Percentiles rank a stretch among this genome's conserved stretches.
phyloP scores from a whole-genome alignment of 2,329 filamentous ascomycete species.

The Tolypocladium ovalisporum region DNA sequence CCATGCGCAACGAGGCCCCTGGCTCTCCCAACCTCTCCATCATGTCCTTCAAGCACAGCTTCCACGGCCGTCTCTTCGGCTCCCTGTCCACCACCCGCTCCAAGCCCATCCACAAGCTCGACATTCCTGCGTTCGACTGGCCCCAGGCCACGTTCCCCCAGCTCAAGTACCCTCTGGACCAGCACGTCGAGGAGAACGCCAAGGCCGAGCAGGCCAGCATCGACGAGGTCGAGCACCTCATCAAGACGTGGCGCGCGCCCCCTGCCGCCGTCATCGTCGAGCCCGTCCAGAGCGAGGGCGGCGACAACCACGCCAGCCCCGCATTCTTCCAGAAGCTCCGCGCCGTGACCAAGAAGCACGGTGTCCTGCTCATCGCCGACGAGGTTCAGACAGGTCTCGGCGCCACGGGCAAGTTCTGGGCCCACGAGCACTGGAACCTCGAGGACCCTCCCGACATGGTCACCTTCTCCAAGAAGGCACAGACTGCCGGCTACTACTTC shows the following conservation, averaged over 20 bases:
- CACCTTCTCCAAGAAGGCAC: slow-evolving; percentile 91
- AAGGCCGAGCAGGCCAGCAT: slow-evolving; percentile 71
- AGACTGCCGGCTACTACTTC: slow-evolving; percentile 88
- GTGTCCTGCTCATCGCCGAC: slow-evolving; percentile 80
- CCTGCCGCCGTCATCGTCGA: slow-evolving; percentile 77
- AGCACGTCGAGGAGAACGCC: slow-evolving; percentile 71
- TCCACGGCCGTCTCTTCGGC: slow-evolving; percentile 86
- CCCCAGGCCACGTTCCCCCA: slow-evolving; percentile 78
- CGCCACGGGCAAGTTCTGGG: slow-evolving; percentile 91
- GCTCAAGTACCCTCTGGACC: slow-evolving; percentile 78
- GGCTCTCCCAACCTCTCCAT: slow-evolving; percentile 72
- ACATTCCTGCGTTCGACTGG: slow-evolving; percentile 94
- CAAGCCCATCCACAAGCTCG: slow-evolving; percentile 90
- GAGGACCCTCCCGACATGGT: slow-evolving; percentile 78
- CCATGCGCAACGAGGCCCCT: slow-evolving; percentile 72
- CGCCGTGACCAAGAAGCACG: slow-evolving; percentile 64
- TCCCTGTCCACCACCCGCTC: slow-evolving; percentile 79
- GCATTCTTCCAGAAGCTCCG: slow-evolving; percentile 80
- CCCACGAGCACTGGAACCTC: slow-evolving; percentile 89
- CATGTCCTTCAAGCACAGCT: slow-evolving; percentile 76
- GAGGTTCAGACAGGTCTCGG: slow-evolving; percentile 92
- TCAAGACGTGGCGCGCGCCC: slow-evolving; percentile 67
- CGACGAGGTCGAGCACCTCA: slow-evolving; percentile 71
- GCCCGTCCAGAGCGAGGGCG: slow-evolving; percentile 87
- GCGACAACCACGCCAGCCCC: slow-evolving; percentile 86